Percentiles rank a stretch among this genome's conserved stretches.
Conservation (phyloP, 768 basidiomycete genomes). For the Naematelia aurantialba region DNA sequence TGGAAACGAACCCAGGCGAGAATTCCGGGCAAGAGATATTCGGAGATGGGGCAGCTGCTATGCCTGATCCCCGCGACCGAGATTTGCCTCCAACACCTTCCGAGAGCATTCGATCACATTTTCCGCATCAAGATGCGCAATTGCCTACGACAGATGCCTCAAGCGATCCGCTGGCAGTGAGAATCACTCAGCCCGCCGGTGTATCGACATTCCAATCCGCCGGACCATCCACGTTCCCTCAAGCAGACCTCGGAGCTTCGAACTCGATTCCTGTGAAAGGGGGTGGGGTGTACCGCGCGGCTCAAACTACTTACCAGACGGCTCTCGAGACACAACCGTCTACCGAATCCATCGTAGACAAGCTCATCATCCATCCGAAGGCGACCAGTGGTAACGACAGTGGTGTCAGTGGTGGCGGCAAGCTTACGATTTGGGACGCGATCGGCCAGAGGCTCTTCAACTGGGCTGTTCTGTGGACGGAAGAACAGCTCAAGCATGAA, state of each 20-base stretch:
- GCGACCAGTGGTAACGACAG: background rate
- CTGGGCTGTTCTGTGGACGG: conserved; percentile 49
- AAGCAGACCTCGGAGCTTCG: background rate
- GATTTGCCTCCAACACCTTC: conserved; percentile 27
- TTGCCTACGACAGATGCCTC: conserved; percentile 5
- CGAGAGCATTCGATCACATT: conserved; percentile 19
- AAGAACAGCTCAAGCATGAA: conserved; percentile 39
- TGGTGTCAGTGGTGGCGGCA: background rate
- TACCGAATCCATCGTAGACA: background rate
- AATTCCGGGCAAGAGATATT: conserved; percentile 2
- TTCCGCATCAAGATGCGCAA: conserved; percentile 11
- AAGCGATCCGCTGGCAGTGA: too few relatives aligned
- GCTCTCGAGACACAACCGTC: background rate
- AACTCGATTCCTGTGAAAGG: background rate
- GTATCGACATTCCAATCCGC: too few relatives aligned
- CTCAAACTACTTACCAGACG: background rate
- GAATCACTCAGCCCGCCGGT: too few relatives aligned
- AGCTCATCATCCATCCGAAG: too few relatives aligned
- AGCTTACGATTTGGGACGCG: conserved; percentile 43
- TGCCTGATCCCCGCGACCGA: conserved; percentile 22
- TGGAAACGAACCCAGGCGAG: background rate
- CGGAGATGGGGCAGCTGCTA: conserved; percentile 8
- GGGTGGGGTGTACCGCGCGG: background rate
- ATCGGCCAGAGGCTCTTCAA: conserved; percentile 45
- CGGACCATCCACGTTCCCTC: too few relatives aligned